These are phyloP conservation scores for Agastache rugosa DNA, from an alignment of 257 asterid genomes.

Conservation along the genomic window DNA sequence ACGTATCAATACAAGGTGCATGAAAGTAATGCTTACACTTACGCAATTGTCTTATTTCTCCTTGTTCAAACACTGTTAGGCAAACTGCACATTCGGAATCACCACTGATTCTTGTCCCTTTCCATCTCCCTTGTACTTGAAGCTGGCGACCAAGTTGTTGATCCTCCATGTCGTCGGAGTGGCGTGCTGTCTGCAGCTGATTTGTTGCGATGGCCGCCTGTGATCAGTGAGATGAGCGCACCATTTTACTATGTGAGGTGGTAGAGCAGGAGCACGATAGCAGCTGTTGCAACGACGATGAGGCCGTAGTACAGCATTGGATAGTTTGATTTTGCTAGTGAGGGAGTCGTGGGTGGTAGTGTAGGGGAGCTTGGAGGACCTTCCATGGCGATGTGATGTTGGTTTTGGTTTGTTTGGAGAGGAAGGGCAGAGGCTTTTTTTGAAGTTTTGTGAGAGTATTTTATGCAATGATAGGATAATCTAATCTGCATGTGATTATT, in stretches of 20 bases:
- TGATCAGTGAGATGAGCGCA: conserved; percentile 33
- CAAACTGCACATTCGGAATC: conserved; percentile 66
- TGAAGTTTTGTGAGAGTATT: neutral
- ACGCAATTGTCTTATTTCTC: conserved; percentile 58
- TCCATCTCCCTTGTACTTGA: conserved; percentile 61
- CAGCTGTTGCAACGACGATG: conserved; percentile 51
- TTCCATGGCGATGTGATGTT: conserved; percentile 34
- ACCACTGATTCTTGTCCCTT: conserved; percentile 9
- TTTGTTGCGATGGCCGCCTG: neutral
- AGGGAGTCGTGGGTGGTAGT: conserved; percentile 13
- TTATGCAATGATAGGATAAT: conserved; percentile 11
- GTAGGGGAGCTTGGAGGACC: conserved; percentile 37
- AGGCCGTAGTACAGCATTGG: conserved; percentile 59
- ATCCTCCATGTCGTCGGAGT: conserved; percentile 28
- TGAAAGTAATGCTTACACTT: conserved; percentile 73
- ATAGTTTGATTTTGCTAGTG: conserved; percentile 37
- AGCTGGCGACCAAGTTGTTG: conserved; percentile 43
- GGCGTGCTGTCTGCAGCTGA: neutral
- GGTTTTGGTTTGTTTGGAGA: neutral
- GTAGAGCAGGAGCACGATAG: conserved; percentile 48
- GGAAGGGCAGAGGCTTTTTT: neutral
- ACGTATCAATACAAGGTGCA: conserved; percentile 79
- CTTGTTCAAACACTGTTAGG: conserved; percentile 69
- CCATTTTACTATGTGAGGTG: conserved; percentile 47
- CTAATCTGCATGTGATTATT: conserved; percentile 13